Evolutionary conservation across 352 stramenopile species (phyloP).

Genomic region (Pythium biforme): DNA sequence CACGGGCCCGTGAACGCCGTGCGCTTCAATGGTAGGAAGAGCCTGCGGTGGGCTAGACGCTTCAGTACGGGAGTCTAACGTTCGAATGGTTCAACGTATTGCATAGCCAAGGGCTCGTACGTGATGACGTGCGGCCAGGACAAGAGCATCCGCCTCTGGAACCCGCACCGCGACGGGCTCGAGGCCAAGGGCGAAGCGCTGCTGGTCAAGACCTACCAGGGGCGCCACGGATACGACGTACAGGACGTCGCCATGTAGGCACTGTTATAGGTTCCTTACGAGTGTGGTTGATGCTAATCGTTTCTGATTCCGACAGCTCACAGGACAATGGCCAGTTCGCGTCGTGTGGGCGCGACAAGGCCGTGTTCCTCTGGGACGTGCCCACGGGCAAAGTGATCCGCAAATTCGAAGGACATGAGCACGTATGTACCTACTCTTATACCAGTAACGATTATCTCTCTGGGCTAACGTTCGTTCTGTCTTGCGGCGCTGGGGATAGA

Average conservation of each 20-base stretch:
- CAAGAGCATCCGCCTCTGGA: constrained; percentile 85
- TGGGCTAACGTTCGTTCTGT: too few relatives aligned
- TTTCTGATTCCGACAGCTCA: too few relatives aligned
- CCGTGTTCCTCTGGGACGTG: constrained; percentile 89
- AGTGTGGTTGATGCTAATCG: too few relatives aligned
- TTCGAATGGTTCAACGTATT: neutral
- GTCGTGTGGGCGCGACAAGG: constrained; percentile 84
- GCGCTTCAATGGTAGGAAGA: constrained; percentile 68
- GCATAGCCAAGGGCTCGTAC: constrained; percentile 81
- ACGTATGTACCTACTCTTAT: too few relatives aligned
- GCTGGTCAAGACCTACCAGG: constrained; percentile 85
- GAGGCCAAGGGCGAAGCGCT: constrained; percentile 62
- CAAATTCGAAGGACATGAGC: constrained; percentile 82
- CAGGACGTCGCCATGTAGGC: constrained; percentile 87
- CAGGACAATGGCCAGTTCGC: constrained; percentile 87
- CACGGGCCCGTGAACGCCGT: constrained; percentile 71
- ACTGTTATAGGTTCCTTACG: too few relatives aligned
- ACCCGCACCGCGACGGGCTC: constrained; percentile 73
- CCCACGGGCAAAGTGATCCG: constrained; percentile 81
- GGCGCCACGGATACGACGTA: constrained; percentile 86
- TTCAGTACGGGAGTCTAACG: too few relatives aligned
- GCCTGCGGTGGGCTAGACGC: too few relatives aligned
- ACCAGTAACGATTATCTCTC: too few relatives aligned
- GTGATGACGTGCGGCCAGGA: constrained; percentile 89
- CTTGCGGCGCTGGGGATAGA: constrained; percentile 26